Conservation (phyloP, 1,284 basidiomycete species). For the Anthracocystis walkeri region DNA sequence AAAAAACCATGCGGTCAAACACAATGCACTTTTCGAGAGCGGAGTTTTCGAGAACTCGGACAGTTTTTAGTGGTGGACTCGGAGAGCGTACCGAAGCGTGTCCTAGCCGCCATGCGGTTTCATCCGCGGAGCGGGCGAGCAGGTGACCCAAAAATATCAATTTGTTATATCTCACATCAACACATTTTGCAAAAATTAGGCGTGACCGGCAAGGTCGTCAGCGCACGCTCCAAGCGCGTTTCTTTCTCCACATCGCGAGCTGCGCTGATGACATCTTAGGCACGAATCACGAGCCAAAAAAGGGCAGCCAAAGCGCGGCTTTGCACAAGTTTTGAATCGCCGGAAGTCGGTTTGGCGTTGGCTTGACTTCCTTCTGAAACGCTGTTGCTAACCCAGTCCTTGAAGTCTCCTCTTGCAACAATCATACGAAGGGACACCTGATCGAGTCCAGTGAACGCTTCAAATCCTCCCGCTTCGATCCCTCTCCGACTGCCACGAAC, state of each 20-base stretch:
- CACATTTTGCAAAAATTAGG: neutral
- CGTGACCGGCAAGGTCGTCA: conserved; percentile 16
- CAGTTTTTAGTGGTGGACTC: neutral
- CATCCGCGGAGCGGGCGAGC: too few relatives aligned
- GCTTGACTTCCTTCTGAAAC: neutral
- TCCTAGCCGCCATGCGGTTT: too few relatives aligned
- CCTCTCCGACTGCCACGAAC: conserved; percentile 12
- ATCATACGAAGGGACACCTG: neutral
- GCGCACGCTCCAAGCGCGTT: neutral
- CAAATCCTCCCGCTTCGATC: neutral
- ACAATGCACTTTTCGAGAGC: too few relatives aligned
- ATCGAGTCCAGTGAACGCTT: neutral
- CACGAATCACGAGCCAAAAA: conserved; percentile 6
- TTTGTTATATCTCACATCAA: neutral
- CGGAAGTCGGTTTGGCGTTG: conserved; percentile 1
- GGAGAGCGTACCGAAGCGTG: too few relatives aligned
- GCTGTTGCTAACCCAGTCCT: too few relatives aligned
- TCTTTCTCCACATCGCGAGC: conserved; percentile 9
- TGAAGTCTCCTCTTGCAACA: neutral
- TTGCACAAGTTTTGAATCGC: neutral
- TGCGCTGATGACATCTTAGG: conserved; percentile 1
- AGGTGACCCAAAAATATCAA: too few relatives aligned
- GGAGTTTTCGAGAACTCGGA: neutral
- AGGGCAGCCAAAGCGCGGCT: neutral
- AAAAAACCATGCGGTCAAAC: too few relatives aligned